These are phyloP conservation scores for Knoxdaviesia capensis DNA, from an alignment of 2,329 filamentous ascomycete genomes.

Conservation along the genomic window DNA sequence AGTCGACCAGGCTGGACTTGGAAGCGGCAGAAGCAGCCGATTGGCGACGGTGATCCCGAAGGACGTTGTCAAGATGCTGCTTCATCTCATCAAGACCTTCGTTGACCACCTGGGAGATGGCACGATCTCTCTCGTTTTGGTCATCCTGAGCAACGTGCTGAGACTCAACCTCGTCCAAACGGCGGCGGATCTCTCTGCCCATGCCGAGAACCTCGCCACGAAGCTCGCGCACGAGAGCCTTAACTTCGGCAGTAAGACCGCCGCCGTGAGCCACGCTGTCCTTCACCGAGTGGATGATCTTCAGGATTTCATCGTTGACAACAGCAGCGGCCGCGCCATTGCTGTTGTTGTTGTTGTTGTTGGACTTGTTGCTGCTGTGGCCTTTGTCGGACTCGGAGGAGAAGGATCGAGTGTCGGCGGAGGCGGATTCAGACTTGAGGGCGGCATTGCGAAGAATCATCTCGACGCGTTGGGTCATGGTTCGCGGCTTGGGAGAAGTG, in stretches of 20 bases:
- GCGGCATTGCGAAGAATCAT: not conserved
- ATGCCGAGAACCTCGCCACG: slow-evolving; percentile 86
- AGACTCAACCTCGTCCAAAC: slow-evolving; percentile 48
- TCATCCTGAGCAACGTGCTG: not conserved
- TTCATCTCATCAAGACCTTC: slow-evolving; percentile 66
- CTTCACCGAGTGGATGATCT: slow-evolving; percentile 70
- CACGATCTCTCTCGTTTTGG: not conserved
- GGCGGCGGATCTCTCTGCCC: slow-evolving; percentile 75
- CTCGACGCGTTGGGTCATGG: slow-evolving; percentile 21
- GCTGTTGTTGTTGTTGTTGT: too few species aligned
- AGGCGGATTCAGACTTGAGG: not conserved
- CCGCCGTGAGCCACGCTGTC: slow-evolving; percentile 79
- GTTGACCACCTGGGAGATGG: slow-evolving; percentile 53
- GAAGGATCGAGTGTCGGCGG: not conserved
- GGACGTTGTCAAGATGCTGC: slow-evolving; percentile 61
- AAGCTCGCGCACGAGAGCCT: slow-evolving; percentile 72
- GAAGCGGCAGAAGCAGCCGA: slow-evolving; percentile 44
- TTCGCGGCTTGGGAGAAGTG: slow-evolving; percentile 7
- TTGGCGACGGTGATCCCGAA: slow-evolving; percentile 54
- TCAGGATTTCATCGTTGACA: slow-evolving; percentile 60
- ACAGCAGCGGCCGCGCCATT: slow-evolving; percentile 23
- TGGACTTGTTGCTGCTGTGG: too few species aligned
- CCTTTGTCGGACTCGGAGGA: too few species aligned
- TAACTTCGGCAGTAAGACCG: slow-evolving; percentile 78
- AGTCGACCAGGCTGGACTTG: slow-evolving; percentile 43